Base-by-base conservation (phyloP, 2,329 filamentous ascomycete genomes). In the Trichoderma sp. region DNA sequence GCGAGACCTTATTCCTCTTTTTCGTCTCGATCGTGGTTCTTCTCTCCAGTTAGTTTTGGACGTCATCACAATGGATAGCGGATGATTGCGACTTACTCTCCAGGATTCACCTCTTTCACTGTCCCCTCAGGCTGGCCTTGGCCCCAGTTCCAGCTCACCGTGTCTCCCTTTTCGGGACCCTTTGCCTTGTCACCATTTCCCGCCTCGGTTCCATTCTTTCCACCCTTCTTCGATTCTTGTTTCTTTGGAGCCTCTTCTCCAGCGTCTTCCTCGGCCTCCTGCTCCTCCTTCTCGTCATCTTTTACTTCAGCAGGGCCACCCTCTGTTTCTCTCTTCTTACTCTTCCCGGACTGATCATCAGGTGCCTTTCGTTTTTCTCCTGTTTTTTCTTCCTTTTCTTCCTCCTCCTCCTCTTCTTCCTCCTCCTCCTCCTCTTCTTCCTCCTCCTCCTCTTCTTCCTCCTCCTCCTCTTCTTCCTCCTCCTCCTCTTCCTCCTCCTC, bases 61-160 rank as follows among this genome's bases (percentile, higher is more conserved):
- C 4, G 12, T 17, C 2, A 4, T 22, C 6, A n/a, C 22, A 5
- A 48, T 34, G n/a, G 17, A 57, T 2, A 22, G 2, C 8, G 10
- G 17, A 19, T 45, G 12, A 7, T 2, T 6, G 39, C 2, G 15
- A 67, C 79, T 73, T 68, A 82, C 80, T 79, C 77, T 29, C 80
- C 78, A 0, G 72, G 74, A 68, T 82, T 82, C 52, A 83, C 81
- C 15, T 83, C 80, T 3, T 82, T 70, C 1, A 83, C 81, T 15
- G 80, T 81, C 2, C 81, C 81, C 68, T 81, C 68, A 1, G 81
- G 80, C 22, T 82, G 76, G 9, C 80, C 80, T 19, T 74, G 73
- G 13, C 81, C 81, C 81, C 81, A 83, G 29, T 81, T 81, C 81
- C 81, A 83, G 70, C 79, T 82, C 8, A 83, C 81, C 0, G 76